Conservation (phyloP, 139 green algal genomes). For the Closterium sp. region DNA sequence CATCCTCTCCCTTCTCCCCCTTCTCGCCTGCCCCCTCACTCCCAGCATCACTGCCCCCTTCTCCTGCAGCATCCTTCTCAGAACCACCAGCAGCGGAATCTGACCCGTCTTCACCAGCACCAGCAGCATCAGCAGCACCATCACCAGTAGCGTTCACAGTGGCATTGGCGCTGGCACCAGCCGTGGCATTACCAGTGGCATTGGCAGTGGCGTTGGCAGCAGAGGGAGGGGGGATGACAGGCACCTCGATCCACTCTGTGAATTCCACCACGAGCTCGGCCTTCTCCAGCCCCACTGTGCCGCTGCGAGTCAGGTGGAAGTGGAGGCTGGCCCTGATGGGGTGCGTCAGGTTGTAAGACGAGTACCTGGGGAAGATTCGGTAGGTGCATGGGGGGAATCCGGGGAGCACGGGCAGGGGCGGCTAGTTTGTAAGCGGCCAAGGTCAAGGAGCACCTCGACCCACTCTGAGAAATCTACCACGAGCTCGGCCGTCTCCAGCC, state of each 20-base stretch:
- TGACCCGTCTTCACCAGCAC: background rate
- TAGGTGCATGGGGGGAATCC: too few relatives aligned
- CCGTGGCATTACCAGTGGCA: constrained; percentile 1
- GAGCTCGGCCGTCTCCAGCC: constrained; percentile 44
- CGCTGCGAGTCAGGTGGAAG: constrained; percentile 41
- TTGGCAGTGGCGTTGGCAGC: constrained; percentile 19
- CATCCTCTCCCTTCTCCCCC: background rate
- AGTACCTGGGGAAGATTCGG: constrained; percentile 19
- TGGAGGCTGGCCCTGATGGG: constrained; percentile 40
- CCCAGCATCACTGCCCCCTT: background rate
- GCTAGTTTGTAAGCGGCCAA: too few relatives aligned
- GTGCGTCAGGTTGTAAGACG: constrained; percentile 37
- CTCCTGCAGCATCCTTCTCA: background rate
- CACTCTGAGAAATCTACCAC: constrained; percentile 41
- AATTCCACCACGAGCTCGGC: constrained; percentile 43
- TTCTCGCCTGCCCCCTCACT: background rate
- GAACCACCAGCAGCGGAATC: background rate
- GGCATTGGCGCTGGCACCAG: background rate
- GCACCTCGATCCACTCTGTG: constrained; percentile 36
- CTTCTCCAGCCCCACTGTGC: constrained; percentile 40
- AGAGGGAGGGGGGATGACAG: background rate
- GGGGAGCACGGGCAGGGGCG: too few relatives aligned
- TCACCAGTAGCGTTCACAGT: background rate
- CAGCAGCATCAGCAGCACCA: background rate
- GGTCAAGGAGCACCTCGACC: constrained; percentile 9